These are phyloP conservation scores for Rhodotorula paludigena DNA, from an alignment of 768 basidiomycete species.

Conservation along the genomic window DNA sequence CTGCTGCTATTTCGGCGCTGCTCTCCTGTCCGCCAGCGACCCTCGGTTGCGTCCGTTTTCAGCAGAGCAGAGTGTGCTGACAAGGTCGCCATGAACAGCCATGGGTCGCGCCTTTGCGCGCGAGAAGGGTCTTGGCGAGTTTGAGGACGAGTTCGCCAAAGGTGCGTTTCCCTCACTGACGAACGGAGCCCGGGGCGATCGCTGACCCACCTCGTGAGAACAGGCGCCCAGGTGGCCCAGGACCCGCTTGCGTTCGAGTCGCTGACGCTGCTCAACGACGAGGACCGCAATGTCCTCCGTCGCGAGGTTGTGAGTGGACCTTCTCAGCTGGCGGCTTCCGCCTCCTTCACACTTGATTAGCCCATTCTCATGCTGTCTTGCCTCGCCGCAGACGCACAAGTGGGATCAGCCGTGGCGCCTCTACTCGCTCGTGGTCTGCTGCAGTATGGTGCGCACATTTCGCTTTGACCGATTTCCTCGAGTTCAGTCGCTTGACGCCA, in stretches of 20 bases:
- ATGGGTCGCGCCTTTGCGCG: conserved; percentile 67
- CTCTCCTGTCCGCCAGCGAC: too few relatives aligned
- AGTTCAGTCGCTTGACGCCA: too few relatives aligned
- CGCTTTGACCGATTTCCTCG: too few relatives aligned
- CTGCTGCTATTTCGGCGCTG: too few relatives aligned
- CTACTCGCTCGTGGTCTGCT: conserved; percentile 36
- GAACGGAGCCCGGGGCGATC: too few relatives aligned
- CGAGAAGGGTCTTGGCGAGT: conserved; percentile 48
- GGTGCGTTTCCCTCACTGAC: conserved; percentile 52
- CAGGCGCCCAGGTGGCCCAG: conserved; percentile 64
- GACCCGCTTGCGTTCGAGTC: conserved; percentile 39
- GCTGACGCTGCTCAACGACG: conserved; percentile 43
- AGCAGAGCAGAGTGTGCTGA: conserved; percentile 54
- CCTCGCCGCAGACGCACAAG: conserved; percentile 42
- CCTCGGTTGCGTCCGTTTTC: background rate
- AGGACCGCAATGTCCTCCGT: conserved; percentile 43
- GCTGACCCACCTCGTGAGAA: conserved; percentile 39
- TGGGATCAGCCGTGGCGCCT: conserved; percentile 52
- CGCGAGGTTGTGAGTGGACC: conserved; percentile 22
- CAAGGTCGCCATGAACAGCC: conserved; percentile 53
- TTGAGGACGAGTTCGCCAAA: conserved; percentile 54
- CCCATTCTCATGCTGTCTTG: background rate
- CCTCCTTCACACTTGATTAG: background rate
- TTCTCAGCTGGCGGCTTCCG: background rate
- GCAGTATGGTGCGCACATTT: too few relatives aligned